These are phyloP conservation scores for Diaporthe vaccinii DNA, from an alignment of 2,329 filamentous ascomycete species.

Conservation along the genomic window DNA sequence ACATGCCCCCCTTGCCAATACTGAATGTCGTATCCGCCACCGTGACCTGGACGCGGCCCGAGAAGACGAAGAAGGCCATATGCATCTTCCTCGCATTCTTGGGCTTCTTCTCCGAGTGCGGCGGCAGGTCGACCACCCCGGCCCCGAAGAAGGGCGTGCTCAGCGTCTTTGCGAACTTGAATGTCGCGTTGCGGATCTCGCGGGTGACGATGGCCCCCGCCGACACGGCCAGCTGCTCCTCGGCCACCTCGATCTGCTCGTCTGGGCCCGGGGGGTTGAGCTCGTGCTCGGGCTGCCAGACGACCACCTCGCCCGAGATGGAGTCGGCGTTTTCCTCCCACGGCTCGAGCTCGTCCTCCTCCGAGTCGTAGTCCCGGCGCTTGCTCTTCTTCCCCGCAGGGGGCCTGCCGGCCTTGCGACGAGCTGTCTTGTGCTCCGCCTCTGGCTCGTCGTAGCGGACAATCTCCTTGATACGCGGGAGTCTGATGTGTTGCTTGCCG, in stretches of 20 bases:
- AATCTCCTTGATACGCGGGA: slow-evolving; percentile 81
- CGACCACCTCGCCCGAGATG: slow-evolving; percentile 73
- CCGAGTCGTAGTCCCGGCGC: slow-evolving; percentile 52
- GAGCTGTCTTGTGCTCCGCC: slow-evolving; percentile 44
- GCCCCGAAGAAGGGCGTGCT: slow-evolving; percentile 88
- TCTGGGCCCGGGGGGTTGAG: slow-evolving; percentile 65
- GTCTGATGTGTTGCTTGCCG: slow-evolving; percentile 67
- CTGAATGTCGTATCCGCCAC: slow-evolving; percentile 83
- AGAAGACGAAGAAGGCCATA: slow-evolving; percentile 93
- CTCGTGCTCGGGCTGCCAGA: slow-evolving; percentile 73
- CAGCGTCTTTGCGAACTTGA: slow-evolving; percentile 90
- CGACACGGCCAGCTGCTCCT: slow-evolving; percentile 70
- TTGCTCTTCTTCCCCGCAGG: slow-evolving; percentile 48
- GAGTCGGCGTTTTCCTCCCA: slow-evolving; percentile 80
- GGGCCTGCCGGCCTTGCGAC: slow-evolving; percentile 34
- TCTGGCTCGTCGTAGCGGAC: slow-evolving; percentile 78
- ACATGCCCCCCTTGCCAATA: slow-evolving; percentile 89
- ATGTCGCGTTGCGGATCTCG: slow-evolving; percentile 75
- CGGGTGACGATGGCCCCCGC: slow-evolving; percentile 68
- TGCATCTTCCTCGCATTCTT: slow-evolving; percentile 98
- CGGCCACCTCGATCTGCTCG: slow-evolving; percentile 66
- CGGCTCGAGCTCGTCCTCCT: slow-evolving; percentile 71
- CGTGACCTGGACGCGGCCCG: slow-evolving; percentile 84
- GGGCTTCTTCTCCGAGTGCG: slow-evolving; percentile 84
- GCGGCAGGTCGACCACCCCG: slow-evolving; percentile 89